phyloP scores from a whole-genome alignment of 1,284 basidiomycete species.

The Sutorius eximius region DNA sequence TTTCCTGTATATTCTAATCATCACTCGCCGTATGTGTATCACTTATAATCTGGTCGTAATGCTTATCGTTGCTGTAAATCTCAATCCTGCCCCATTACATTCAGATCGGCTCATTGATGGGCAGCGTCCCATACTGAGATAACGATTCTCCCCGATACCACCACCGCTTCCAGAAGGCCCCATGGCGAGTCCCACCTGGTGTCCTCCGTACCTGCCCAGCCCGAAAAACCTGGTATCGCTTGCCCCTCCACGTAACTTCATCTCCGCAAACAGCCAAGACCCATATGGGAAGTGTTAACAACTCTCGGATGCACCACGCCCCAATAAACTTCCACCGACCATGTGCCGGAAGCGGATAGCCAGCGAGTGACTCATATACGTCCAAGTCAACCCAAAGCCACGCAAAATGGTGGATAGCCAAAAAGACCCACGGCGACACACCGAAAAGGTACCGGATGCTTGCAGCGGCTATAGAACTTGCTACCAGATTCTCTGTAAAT shows the following conservation, averaged over 20 bases:
- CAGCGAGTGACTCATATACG: slow-evolving; percentile 71
- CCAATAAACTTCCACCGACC: slow-evolving; percentile 61
- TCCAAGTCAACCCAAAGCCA: slow-evolving; percentile 75
- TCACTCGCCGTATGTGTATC: slow-evolving; percentile 34
- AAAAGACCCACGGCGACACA: slow-evolving; percentile 52
- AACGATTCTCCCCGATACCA: slow-evolving; percentile 9
- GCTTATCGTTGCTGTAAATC: slow-evolving; percentile 33
- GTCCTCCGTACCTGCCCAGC: slow-evolving; percentile 59
- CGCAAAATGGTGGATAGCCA: slow-evolving; percentile 53
- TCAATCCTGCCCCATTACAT: slow-evolving; percentile 22
- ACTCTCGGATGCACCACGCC: slow-evolving; percentile 79
- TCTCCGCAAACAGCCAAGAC: slow-evolving; percentile 75
- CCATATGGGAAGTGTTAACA: slow-evolving; percentile 85
- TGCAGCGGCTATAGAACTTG: slow-evolving; percentile 62
- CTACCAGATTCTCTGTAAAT: slow-evolving; percentile 80
- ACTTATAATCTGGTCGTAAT: slow-evolving; percentile 34
- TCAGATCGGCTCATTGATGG: slow-evolving; percentile 21
- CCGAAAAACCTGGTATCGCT: slow-evolving; percentile 57
- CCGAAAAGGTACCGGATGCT: slow-evolving; percentile 57
- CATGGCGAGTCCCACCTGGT: not conserved
- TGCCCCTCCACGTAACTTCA: slow-evolving; percentile 83
- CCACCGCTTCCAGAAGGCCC: slow-evolving; percentile 13
- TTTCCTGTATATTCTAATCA: slow-evolving; percentile 39
- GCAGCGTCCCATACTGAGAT: slow-evolving; percentile 19
- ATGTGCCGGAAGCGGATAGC: slow-evolving; percentile 55